These are phyloP conservation scores for Solanum etuberosum DNA, from an alignment of 257 asterid genomes.

Conservation along the genomic window DNA sequence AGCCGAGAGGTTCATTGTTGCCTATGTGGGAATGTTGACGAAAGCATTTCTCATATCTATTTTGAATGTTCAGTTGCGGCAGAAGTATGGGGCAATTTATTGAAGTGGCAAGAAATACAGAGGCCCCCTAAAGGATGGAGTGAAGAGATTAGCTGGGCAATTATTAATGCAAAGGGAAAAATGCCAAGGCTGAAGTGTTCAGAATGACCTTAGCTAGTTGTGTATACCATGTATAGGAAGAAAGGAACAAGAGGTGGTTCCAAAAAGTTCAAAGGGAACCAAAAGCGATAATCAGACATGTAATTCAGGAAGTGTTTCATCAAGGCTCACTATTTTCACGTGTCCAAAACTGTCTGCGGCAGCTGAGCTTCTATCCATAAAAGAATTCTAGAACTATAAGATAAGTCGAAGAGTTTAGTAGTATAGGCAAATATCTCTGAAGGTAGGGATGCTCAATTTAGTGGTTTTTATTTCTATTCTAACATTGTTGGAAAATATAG, in stretches of 20 bases:
- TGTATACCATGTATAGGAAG: neutral
- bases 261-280: too few relatives aligned
- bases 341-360: neutral
- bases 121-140: neutral
- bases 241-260: too few relatives aligned
- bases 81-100: neutral
- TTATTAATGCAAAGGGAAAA: neutral
- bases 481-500: too few relatives aligned
- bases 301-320: neutral
- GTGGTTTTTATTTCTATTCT: neutral
- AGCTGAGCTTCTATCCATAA: neutral
- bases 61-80: neutral
- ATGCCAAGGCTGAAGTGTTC: neutral
- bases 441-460: neutral
- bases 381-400: neutral
- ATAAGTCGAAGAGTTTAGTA: neutral
- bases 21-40: neutral
- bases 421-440: neutral
- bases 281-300: neutral
- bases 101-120: neutral
- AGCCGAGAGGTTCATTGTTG: neutral
- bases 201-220: neutral
- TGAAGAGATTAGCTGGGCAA: neutral
- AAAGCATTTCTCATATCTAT: neutral
- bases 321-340: neutral